phyloP scores from a whole-genome alignment of 805 yeast species.

The Martiniozyma abietophila region DNA sequence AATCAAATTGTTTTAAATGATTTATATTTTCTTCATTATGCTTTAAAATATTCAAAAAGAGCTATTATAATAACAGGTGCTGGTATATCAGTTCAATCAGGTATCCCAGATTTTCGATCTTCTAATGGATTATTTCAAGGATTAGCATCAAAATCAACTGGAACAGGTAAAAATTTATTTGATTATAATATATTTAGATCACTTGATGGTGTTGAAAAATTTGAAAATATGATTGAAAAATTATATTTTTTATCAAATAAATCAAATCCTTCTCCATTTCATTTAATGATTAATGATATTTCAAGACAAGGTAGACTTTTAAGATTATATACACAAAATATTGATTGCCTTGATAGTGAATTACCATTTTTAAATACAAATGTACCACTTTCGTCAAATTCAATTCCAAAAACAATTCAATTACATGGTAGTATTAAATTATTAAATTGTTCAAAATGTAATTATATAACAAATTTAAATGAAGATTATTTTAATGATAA shows the following conservation, averaged over 20 bases:
- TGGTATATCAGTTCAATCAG: conserved; percentile 84
- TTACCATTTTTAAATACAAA: conserved; percentile 40
- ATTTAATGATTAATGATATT: conserved; percentile 48
- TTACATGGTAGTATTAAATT: conserved; percentile 74
- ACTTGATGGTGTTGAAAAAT: conserved; percentile 47
- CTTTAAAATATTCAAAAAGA: conserved; percentile 44
- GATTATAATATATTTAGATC: conserved; percentile 71
- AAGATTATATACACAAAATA: conserved; percentile 80
- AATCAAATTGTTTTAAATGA: conserved; percentile 32
- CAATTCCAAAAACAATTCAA: conserved; percentile 54
- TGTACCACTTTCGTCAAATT: conserved; percentile 34
- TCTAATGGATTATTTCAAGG: conserved; percentile 66
- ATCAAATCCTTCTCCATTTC: conserved; percentile 70
- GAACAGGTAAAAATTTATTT: conserved; percentile 52
- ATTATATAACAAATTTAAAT: conserved; percentile 43
- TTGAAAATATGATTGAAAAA: conserved; percentile 66
- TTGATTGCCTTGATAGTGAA: conserved; percentile 68
- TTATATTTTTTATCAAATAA: conserved; percentile 44
- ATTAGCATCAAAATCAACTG: conserved; percentile 30
- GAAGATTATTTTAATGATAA: conserved; percentile 35
- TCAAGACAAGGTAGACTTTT: conserved; percentile 55
- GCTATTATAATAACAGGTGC: conserved; percentile 76
- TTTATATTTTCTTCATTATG: conserved; percentile 42
- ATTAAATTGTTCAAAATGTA: conserved; percentile 73
- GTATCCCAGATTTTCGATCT: conserved; percentile 74